Percentiles rank a stretch among this genome's conserved stretches.
Conservation (phyloP, 1,139 yeast species). For the Zygosaccharomyces pseudobailii region DNA sequence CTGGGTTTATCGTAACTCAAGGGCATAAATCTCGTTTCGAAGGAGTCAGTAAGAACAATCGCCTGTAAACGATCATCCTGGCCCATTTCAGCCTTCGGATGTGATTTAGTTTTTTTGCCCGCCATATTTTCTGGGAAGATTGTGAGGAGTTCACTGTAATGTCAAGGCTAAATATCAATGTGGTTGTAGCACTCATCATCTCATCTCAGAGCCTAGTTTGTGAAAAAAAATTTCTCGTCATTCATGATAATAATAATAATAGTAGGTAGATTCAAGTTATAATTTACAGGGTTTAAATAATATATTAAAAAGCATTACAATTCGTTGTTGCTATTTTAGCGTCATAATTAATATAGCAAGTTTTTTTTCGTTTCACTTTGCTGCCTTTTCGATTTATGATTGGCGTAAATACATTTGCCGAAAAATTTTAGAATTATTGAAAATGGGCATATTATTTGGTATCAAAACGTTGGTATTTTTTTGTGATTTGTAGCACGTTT, state of each 20-base stretch:
- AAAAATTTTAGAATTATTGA: too few species aligned
- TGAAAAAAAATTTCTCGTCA: constrained; percentile 4
- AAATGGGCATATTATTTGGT: too few species aligned
- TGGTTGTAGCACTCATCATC: constrained; percentile 9
- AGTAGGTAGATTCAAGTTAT: neutral
- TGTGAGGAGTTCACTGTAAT: neutral
- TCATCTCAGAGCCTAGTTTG: neutral
- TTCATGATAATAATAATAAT: neutral
- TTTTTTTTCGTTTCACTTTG: too few species aligned
- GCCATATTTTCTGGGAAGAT: constrained; percentile 16
- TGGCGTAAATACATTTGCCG: too few species aligned
- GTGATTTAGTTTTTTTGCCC: constrained; percentile 19
- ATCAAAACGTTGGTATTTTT: too few species aligned
- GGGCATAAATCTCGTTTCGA: constrained; percentile 89
- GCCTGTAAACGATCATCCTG: constrained; percentile 85
- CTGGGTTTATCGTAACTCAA: constrained; percentile 79
- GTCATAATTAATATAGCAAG: too few species aligned
- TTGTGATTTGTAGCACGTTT: too few species aligned
- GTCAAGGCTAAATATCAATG: constrained; percentile 1
- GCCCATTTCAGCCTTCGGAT: constrained; percentile 46
- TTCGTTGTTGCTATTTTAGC: too few species aligned
- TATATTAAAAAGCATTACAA: too few species aligned
- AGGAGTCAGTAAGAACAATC: constrained; percentile 88
- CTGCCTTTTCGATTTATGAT: too few species aligned
- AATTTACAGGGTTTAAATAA: too few species aligned